phyloP scores from a whole-genome alignment of 202 grass and related monocot genomes.

The Schoenoplectus triqueter region DNA sequence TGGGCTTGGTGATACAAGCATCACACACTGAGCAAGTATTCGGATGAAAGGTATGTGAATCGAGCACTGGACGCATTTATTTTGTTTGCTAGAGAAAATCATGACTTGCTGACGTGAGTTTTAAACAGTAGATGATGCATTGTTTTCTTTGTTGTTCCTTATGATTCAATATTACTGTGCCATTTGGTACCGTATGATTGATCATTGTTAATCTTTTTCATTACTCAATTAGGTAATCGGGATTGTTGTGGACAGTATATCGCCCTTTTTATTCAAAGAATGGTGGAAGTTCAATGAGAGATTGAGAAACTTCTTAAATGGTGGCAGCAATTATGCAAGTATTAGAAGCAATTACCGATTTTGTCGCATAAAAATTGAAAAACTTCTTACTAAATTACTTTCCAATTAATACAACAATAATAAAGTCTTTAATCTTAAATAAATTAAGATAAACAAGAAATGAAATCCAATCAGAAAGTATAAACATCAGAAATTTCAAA shows the following conservation, averaged over 20 bases:
- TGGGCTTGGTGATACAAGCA: neutral
- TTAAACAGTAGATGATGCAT: constrained; percentile 8
- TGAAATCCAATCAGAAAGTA: too few species aligned
- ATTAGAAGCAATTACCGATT: neutral
- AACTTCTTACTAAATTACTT: too few species aligned
- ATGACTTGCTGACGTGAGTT: constrained; percentile 73
- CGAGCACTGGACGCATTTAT: constrained; percentile 44
- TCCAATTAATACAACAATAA: too few species aligned
- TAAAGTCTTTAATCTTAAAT: too few species aligned
- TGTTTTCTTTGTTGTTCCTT: neutral
- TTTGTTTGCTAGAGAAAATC: constrained; percentile 69
- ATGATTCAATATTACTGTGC: neutral
- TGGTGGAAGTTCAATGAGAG: constrained; percentile 60
- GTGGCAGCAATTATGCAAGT: constrained; percentile 57
- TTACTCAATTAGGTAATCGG: constrained; percentile 52
- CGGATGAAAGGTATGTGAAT: constrained; percentile 45
- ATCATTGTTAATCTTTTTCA: neutral
- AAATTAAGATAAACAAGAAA: too few species aligned
- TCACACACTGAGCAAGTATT: neutral
- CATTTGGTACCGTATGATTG: neutral
- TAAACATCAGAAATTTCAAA: too few species aligned
- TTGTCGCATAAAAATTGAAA: too few species aligned
- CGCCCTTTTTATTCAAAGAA: constrained; percentile 71
- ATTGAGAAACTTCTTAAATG: constrained; percentile 55
- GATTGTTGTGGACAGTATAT: constrained; percentile 59